Base-by-base conservation (phyloP, 140 eudicot species). In the Eryngium alpinum region DNA sequence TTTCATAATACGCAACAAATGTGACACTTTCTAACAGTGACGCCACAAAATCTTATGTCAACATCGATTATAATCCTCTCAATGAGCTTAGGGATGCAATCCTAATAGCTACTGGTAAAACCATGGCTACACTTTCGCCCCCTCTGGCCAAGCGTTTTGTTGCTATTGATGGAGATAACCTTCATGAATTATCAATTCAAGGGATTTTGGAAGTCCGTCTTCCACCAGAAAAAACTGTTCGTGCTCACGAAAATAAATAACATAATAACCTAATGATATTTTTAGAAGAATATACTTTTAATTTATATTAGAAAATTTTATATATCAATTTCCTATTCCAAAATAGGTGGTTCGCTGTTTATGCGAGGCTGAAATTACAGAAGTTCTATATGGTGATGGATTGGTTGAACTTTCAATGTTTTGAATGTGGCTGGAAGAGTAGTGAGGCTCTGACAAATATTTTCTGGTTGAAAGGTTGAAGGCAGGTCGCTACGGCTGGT, bases 381-480 rank as follows among this genome's bases (percentile, higher is more conserved):
- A 38, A 38, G 46, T 38, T 38, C 46, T 38, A 38, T 2, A 38
- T 38, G 46, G 46, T 38, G 46, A 38, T 38, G 46, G 46, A n/a
- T n/a, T n/a, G n/a, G n/a, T n/a, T n/a, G 46, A 38, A 38, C 46
- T 38, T 83, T 75, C 33, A 95, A 97, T 2, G 94, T 76, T 79
- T 95, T 95, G 73, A 86, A 91, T 72, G 89, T 67, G 69, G 97
- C 90, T 32, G 93, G 88, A 72, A 88, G 83, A 52, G 90, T 78
- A 25, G 89, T 83, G 15, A 88, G 84, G 43, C 82, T 53, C 81
- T 88, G 89, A 50, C 82, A 33, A 24, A 85, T 81, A 34, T 88
- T 62, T 60, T 83, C 81, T 1, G 84, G 84, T 77, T 87, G 91
- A 89, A 93, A 86, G 53, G 82, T 84, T 70, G 99, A 91, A 65